A percentile compares a stretch with the other conserved stretches of the same genome.
Conservation (phyloP, 2,329 filamentous ascomycete genomes). For the Elsinoe necatrix region DNA sequence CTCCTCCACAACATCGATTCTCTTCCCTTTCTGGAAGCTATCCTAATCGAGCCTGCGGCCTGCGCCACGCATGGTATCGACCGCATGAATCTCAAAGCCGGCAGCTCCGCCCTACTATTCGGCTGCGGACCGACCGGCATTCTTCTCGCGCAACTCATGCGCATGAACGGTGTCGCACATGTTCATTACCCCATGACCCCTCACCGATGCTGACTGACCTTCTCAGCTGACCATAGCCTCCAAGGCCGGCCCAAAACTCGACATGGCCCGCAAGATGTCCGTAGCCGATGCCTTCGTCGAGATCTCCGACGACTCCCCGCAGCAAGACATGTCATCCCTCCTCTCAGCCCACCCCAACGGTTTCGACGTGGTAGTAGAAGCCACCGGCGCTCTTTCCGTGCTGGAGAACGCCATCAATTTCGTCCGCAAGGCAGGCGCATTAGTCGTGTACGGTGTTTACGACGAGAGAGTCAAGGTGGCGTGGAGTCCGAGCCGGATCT, state of each 20-base stretch:
- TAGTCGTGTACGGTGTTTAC: slow-evolving; percentile 67
- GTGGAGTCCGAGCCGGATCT: slow-evolving; percentile 64
- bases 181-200: slow-evolving; percentile 50
- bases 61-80: slow-evolving; percentile 62
- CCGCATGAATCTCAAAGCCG: slow-evolving; percentile 58
- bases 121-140: slow-evolving; percentile 60
- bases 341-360: slow-evolving; percentile 60
- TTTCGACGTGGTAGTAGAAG: slow-evolving; percentile 65
- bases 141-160: slow-evolving; percentile 53
- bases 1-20: slow-evolving; percentile 59
- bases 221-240: slow-evolving; percentile 20
- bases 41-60: slow-evolving; percentile 60
- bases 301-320: slow-evolving; percentile 43
- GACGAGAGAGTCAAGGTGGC: slow-evolving; percentile 52
- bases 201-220: neutral
- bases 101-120: slow-evolving; percentile 57
- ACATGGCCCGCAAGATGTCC: slow-evolving; percentile 48
- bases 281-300: slow-evolving; percentile 42
- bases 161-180: slow-evolving; percentile 58
- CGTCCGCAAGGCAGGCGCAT: slow-evolving; percentile 60
- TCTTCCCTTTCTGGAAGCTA: slow-evolving; percentile 59
- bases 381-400: slow-evolving; percentile 60
- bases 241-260: slow-evolving; percentile 55
- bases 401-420: slow-evolving; percentile 64
- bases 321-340: slow-evolving; percentile 54